A percentile compares a stretch with the other conserved stretches of the same genome.
These are phyloP conservation scores for Candida xyloterini DNA, from an alignment of 805 yeast species.

Conservation along the genomic window DNA sequence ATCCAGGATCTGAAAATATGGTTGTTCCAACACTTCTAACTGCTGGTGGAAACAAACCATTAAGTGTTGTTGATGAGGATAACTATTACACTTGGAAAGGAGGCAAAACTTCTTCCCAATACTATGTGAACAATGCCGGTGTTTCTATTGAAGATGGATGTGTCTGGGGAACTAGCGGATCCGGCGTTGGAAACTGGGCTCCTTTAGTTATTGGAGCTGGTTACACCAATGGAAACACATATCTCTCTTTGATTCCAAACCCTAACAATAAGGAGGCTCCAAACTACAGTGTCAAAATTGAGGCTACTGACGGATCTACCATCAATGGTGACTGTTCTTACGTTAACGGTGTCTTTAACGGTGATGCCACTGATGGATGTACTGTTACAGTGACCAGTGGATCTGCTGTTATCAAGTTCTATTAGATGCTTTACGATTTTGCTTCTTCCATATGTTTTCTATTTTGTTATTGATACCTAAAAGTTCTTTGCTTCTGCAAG, in stretches of 20 bases:
- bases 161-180: slow-evolving; percentile 81
- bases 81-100: slow-evolving; percentile 82
- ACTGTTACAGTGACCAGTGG: slow-evolving; percentile 51
- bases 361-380: slow-evolving; percentile 72
- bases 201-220: slow-evolving; percentile 96
- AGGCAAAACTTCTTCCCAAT: slow-evolving; percentile 84
- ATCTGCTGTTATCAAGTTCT: slow-evolving; percentile 35
- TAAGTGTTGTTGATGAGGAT: slow-evolving; percentile 78
- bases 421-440: slow-evolving; percentile 8
- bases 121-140: slow-evolving; percentile 97
- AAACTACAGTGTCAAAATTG: slow-evolving; percentile 50
- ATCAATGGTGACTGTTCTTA: slow-evolving; percentile 42
- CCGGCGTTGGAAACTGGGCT: slow-evolving; percentile 96
- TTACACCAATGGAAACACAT: slow-evolving; percentile 64
- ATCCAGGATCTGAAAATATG: slow-evolving; percentile 99
- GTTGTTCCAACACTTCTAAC: slow-evolving; percentile 82
- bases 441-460: slow-evolving; percentile 4
- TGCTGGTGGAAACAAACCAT: slow-evolving; percentile 62
- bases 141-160: slow-evolving; percentile 88
- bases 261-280: slow-evolving; percentile 75
- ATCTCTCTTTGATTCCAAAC: slow-evolving; percentile 90
- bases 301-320: slow-evolving; percentile 35
- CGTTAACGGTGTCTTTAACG: slow-evolving; percentile 44
- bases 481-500: slow-evolving; percentile 1
- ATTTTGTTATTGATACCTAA: slow-evolving; percentile 11